Evolutionary conservation across 306 rosid species (phyloP), one percentile per base, ranked within the genome.

Genomic region (Cicer pinnatifidum): DNA sequence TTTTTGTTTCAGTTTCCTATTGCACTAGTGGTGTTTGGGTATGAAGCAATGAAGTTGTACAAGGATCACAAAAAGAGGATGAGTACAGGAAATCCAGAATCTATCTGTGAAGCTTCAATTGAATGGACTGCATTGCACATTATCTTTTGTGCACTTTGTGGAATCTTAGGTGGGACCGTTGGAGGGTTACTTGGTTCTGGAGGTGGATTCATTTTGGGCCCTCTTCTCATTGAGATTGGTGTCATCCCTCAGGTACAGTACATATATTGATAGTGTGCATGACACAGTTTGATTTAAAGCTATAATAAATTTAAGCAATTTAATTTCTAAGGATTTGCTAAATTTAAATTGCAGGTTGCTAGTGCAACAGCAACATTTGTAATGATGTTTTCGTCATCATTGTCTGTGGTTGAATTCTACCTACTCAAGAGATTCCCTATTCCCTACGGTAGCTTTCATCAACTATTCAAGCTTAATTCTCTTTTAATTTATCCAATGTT

Each of bases 301-400:
- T 52, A 1, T 60, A 52, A 1, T 60, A 52, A 52, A 39, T 38
- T 67, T 6, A 41, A 7, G 23, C 39, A 63, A 48, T 10, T 66
- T 48, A 67, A 82, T 74, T 28, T 72, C 13, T 2, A 1, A 43
- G 7, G 16, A 23, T 58, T 58, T 37, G 11, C 33, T 9, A 48
- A n/a, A 28, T 73, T 68, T 40, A 4, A 16, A 8, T 76, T 71
- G 61, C 80, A 91, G 96, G 98, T 91, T 78, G 98, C 98, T 9
- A 93, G 98, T 79, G 92, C 96, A 41, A 91, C 98, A 43, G 93
- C 98, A 20, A 91, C 98, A 72, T 91, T 91, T 74, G 98, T 93
- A 59, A 91, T 93, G 98, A 83, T 85, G 88, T 93, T 89, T 71
- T 93, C 98, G 2, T 81, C 97, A 41, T 93, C 98, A 35, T 78